Evolutionary conservation across 2,329 filamentous ascomycete species (phyloP).

Genomic region (Calonectria naviculata): DNA sequence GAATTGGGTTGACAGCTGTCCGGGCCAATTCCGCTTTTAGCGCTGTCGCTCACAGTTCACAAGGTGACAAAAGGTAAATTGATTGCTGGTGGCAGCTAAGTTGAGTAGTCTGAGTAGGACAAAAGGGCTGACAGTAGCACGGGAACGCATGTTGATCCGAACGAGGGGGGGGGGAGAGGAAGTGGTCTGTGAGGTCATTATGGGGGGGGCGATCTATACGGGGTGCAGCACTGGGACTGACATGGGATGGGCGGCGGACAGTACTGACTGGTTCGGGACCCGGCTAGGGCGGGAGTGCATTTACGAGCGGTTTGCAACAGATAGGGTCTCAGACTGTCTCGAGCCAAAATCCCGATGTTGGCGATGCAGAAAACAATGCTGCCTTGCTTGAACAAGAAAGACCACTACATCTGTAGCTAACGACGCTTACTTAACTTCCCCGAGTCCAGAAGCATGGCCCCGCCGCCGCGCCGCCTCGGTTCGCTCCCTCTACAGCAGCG

Average conservation of each 20-base stretch:
- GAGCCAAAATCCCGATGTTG: neutral
- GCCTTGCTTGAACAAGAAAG: neutral
- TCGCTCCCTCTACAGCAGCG: neutral
- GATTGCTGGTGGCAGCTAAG: neutral
- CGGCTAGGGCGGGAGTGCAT: too few species aligned
- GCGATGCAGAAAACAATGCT: neutral
- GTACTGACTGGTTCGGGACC: too few species aligned
- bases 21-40: neutral
- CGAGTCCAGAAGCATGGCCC: neutral
- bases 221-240: neutral
- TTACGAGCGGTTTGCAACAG: too few species aligned
- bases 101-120: neutral
- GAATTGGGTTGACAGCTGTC: neutral
- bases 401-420: neutral
- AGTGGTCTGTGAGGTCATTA: neutral
- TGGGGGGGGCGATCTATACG: neutral
- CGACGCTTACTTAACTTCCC: neutral
- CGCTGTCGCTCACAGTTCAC: neutral
- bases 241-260: too few species aligned
- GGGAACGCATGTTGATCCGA: neutral
- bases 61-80: neutral
- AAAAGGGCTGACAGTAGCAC: neutral
- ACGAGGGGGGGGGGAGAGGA: neutral
- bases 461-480: slow-evolving; percentile 12
- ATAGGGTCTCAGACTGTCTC: neutral